Evolutionary conservation across 306 rosid species (phyloP).

Genomic region (Vigna nakashimae): DNA sequence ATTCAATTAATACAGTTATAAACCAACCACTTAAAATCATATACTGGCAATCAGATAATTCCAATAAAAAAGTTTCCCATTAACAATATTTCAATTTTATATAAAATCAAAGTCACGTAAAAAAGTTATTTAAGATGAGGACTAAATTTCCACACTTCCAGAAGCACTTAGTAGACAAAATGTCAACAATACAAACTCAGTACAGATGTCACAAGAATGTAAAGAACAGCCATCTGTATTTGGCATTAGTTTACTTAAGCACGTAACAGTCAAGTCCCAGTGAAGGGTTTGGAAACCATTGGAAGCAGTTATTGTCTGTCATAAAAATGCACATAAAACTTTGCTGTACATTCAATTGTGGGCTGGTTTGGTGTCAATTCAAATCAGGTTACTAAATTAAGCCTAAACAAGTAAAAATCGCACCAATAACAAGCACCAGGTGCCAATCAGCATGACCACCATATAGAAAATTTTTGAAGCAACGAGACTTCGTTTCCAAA

Average conservation of each 20-base stretch:
- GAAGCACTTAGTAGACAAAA: neutral
- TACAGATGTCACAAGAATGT: neutral
- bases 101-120: neutral
- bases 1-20: neutral
- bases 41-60: too few species aligned
- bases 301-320: neutral
- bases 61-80: neutral
- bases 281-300: neutral
- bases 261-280: neutral
- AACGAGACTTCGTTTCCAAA: conserved; percentile 14
- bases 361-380: neutral
- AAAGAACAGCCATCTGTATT: neutral
- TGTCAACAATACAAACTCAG: neutral
- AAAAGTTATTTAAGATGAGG: too few species aligned
- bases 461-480: neutral
- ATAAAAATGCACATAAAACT: neutral
- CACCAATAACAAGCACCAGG: neutral
- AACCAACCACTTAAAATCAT: neutral
- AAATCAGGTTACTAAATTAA: neutral
- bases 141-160: too few species aligned
- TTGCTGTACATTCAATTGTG: neutral
- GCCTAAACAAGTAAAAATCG: neutral
- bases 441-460: conserved; percentile 3
- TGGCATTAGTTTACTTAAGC: neutral
- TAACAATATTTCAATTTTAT: neutral